A percentile compares a stretch with the other conserved stretches of the same genome.
These are phyloP conservation scores for Stylonectria norvegica DNA, from an alignment of 2,329 filamentous ascomycete species.

Conservation along the genomic window DNA sequence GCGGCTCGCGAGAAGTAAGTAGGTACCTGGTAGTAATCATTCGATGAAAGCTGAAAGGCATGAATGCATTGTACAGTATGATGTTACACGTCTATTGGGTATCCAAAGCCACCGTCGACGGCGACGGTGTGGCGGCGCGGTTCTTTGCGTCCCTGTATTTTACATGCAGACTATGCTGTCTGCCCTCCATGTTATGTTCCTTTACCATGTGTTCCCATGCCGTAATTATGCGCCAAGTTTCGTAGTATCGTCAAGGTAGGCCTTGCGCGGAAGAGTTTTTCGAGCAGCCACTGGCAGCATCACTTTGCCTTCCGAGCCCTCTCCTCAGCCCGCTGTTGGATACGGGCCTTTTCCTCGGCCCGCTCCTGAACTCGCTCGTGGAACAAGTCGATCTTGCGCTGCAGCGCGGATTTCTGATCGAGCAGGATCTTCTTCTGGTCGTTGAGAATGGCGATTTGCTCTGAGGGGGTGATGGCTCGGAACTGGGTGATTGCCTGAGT, in stretches of 20 bases:
- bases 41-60: constrained; percentile 1
- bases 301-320: constrained; percentile 11
- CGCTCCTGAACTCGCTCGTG: constrained; percentile 38
- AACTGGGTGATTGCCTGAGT: constrained; percentile 39
- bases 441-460: constrained; percentile 46
- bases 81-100: constrained; percentile 18
- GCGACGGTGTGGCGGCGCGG: background rate
- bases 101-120: constrained; percentile 4
- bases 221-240: no score
- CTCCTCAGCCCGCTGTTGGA: no score
- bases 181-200: no score
- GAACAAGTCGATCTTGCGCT: constrained; percentile 42
- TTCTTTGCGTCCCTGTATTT: background rate
- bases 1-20: no score
- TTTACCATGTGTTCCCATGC: no score
- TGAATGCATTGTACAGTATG: constrained; percentile 4
- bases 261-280: background rate
- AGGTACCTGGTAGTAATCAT: no score
- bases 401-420: constrained; percentile 37
- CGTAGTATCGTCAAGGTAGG: background rate
- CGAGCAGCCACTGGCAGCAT: background rate
- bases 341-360: constrained; percentile 28
- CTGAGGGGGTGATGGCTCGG: constrained; percentile 37
- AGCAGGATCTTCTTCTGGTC: constrained; percentile 39
- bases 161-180: no score